phyloP scores from a whole-genome alignment of 1,284 basidiomycete species.

The Volvariella volvacea region DNA sequence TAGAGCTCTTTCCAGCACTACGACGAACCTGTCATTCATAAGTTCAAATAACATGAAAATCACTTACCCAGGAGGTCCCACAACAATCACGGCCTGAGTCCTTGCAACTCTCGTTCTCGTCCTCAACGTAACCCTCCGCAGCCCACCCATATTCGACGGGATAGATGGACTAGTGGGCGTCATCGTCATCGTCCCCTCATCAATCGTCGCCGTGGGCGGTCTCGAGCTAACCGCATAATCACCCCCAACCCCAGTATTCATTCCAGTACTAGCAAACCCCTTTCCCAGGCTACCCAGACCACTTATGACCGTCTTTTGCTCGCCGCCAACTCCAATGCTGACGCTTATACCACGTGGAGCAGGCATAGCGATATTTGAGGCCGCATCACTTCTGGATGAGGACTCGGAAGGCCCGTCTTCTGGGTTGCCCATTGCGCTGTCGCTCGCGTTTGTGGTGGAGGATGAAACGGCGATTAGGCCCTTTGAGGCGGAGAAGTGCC shows the following conservation, averaged over 20 bases:
- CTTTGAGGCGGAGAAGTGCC: slow-evolving; percentile 39
- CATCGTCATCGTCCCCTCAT: too few relatives aligned
- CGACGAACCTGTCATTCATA: neutral
- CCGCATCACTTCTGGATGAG: slow-evolving; percentile 38
- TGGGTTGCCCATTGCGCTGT: slow-evolving; percentile 19
- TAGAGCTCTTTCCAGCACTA: slow-evolving; percentile 66
- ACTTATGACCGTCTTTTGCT: too few relatives aligned
- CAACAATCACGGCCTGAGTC: slow-evolving; percentile 55
- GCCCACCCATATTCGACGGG: slow-evolving; percentile 27
- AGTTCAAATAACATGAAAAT: neutral
- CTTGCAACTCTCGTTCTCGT: slow-evolving; percentile 32
- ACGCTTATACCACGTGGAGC: too few relatives aligned
- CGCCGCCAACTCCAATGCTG: too few relatives aligned
- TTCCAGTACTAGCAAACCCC: too few relatives aligned
- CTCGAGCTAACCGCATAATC: slow-evolving; percentile 14
- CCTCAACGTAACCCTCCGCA: slow-evolving; percentile 38
- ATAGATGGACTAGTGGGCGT: slow-evolving; percentile 21
- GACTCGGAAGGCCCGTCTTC: slow-evolving; percentile 40
- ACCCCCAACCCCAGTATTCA: too few relatives aligned
- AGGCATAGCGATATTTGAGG: slow-evolving; percentile 14
- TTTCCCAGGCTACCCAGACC: too few relatives aligned
- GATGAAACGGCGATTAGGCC: slow-evolving; percentile 32
- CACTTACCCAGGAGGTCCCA: slow-evolving; percentile 57
- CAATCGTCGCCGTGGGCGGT: slow-evolving; percentile 17
- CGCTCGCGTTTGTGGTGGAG: slow-evolving; percentile 21